phyloP scores from a whole-genome alignment of 352 stramenopile genomes.

The Phytophthora melonis region DNA sequence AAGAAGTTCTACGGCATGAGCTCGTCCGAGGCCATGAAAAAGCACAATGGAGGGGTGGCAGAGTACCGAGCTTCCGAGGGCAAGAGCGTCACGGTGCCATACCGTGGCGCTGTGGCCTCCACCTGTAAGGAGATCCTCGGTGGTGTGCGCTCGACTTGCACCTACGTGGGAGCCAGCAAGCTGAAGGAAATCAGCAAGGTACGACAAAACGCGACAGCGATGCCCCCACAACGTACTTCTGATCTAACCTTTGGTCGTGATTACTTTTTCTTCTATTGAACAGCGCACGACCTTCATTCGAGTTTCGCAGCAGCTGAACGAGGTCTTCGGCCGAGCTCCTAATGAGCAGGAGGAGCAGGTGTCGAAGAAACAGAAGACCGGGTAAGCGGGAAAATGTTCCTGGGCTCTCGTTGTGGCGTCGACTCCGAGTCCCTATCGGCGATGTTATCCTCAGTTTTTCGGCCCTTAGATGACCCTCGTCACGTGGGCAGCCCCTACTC shows the following conservation, averaged over 20 bases:
- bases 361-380: constrained; percentile 73
- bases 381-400: constrained; percentile 13
- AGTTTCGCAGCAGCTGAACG: constrained; percentile 93
- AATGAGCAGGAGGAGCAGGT: constrained; percentile 79
- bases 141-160: constrained; percentile 93
- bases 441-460: no score
- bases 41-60: constrained; percentile 91
- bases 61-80: constrained; percentile 93
- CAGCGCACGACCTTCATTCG: constrained; percentile 94
- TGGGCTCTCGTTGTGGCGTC: background rate
- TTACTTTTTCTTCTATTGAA: background rate
- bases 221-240: background rate
- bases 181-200: constrained; percentile 94
- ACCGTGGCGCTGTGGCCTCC: constrained; percentile 77
- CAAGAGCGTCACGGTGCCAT: constrained; percentile 92
- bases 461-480: no score
- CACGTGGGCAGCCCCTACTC: background rate
- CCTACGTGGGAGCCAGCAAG: constrained; percentile 91
- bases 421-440: background rate
- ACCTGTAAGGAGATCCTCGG: constrained; percentile 93
- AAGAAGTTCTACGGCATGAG: constrained; percentile 96
- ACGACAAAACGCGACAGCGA: background rate
- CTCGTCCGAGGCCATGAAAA: constrained; percentile 93
- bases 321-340: constrained; percentile 87
- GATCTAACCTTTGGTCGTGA: constrained; percentile 2